These are phyloP conservation scores for Teunomyces kruisii DNA, from an alignment of 805 yeast species.

Conservation along the genomic window DNA sequence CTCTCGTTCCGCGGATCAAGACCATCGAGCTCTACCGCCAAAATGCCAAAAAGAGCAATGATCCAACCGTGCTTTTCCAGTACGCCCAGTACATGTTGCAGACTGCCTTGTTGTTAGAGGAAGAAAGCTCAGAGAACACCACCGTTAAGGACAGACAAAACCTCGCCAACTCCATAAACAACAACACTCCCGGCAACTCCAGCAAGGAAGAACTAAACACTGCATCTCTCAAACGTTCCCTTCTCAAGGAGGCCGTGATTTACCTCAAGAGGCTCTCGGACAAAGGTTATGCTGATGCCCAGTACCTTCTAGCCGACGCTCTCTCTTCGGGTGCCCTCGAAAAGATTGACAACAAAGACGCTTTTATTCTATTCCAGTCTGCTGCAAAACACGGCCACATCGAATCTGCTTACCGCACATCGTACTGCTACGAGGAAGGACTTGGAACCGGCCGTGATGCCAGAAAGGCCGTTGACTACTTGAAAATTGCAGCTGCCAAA, in stretches of 20 bases:
- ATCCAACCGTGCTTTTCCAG: constrained; percentile 83
- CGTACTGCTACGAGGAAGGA: constrained; percentile 91
- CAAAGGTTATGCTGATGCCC: constrained; percentile 85
- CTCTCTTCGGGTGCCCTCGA: constrained; percentile 83
- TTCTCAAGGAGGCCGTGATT: constrained; percentile 73
- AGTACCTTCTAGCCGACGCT: constrained; percentile 88
- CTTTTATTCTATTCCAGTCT: constrained; percentile 72
- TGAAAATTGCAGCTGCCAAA: constrained; percentile 83
- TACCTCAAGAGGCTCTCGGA: constrained; percentile 72
- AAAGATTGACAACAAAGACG: constrained; percentile 72
- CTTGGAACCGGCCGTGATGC: constrained; percentile 89
- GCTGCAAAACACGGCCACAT: constrained; percentile 94
- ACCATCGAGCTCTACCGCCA: constrained; percentile 85
- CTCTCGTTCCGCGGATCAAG: constrained; percentile 70
- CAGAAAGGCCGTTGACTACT: constrained; percentile 76
- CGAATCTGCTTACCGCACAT: constrained; percentile 88
- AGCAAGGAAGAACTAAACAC: constrained; percentile 12
- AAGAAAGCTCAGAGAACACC: constrained; percentile 13
- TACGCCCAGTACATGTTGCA: constrained; percentile 89
- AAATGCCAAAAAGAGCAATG: constrained; percentile 81
- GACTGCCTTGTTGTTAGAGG: constrained; percentile 68
- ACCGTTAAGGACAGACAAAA: background rate
- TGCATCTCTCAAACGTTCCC: constrained; percentile 44
- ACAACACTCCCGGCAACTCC: background rate
- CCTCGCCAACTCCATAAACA: background rate